phyloP scores from a whole-genome alignment of 495 filamentous ascomycete genomes.

The Talaromyces stipitatus region DNA sequence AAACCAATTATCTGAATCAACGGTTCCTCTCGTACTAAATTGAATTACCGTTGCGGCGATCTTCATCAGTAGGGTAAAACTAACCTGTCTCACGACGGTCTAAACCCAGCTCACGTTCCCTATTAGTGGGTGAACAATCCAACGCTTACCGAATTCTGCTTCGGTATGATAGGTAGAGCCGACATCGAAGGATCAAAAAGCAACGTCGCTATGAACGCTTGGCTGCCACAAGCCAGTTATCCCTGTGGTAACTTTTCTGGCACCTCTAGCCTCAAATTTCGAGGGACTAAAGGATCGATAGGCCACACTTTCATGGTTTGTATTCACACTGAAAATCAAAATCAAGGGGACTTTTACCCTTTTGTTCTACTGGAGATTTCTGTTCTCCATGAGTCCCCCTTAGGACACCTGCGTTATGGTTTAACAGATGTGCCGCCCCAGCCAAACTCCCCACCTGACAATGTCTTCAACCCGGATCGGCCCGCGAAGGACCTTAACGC shows the following conservation, averaged over 20 bases:
- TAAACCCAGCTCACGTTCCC: no score
- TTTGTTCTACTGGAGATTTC: constrained; percentile 73
- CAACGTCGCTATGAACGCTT: no score
- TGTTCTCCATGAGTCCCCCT: constrained; percentile 66
- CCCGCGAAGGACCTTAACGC: constrained; percentile 59
- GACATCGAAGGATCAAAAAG: no score
- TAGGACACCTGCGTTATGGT: constrained; percentile 61
- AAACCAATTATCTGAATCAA: constrained; percentile 67
- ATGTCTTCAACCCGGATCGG: constrained; percentile 65
- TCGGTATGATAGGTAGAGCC: no score
- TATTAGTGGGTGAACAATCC: no score
- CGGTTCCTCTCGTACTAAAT: constrained; percentile 66
- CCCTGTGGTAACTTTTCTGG: constrained; percentile 68
- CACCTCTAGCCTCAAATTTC: constrained; percentile 71
- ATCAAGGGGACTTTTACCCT: constrained; percentile 72
- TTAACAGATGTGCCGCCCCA: constrained; percentile 64
- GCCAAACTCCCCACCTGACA: constrained; percentile 66
- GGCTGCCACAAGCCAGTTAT: constrained; percentile 59
- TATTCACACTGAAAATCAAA: constrained; percentile 77
- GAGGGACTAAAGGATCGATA: constrained; percentile 72
- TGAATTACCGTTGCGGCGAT: constrained; percentile 59
- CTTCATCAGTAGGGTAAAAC: no score
- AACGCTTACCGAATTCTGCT: no score
- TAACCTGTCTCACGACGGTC: no score
- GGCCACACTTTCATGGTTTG: constrained; percentile 69